These are phyloP conservation scores for Ascochyta pisi DNA, from an alignment of 2,329 filamentous ascomycete genomes.

Conservation along the genomic window DNA sequence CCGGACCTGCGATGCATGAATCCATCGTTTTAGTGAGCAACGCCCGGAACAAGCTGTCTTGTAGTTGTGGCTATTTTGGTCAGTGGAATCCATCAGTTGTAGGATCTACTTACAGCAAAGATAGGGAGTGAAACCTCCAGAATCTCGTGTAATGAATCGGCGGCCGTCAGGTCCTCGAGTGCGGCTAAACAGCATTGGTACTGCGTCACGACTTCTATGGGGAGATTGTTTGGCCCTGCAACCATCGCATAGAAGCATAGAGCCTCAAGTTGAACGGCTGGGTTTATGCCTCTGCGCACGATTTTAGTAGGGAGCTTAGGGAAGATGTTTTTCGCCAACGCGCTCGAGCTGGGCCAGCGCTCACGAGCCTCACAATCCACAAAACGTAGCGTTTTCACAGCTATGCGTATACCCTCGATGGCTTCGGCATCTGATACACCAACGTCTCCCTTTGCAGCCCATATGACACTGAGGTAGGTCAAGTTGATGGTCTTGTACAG, in stretches of 20 bases:
- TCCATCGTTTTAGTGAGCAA: constrained; percentile 28
- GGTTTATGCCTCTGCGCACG: constrained; percentile 26
- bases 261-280: constrained; percentile 39
- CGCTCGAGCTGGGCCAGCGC: constrained; percentile 32
- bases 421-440: constrained; percentile 37
- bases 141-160: constrained; percentile 23
- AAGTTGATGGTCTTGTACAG: constrained; percentile 41
- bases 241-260: constrained; percentile 40
- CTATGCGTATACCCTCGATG: constrained; percentile 42
- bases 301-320: constrained; percentile 41
- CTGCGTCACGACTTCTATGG: constrained; percentile 25
- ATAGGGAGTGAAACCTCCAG: constrained; percentile 33
- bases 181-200: constrained; percentile 31
- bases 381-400: constrained; percentile 34
- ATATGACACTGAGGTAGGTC: constrained; percentile 41
- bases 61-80: constrained; percentile 28
- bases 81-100: neutral
- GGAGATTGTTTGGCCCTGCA: constrained; percentile 26
- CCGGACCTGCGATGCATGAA: constrained; percentile 14
- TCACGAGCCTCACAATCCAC: constrained; percentile 30
- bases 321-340: constrained; percentile 27
- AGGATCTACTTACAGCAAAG: constrained; percentile 35
- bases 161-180: constrained; percentile 16
- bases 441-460: constrained; percentile 33
- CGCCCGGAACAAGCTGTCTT: constrained; percentile 19